Evolutionary conservation across 352 stramenopile species (phyloP).

Genomic region (Pythium aquatile): DNA sequence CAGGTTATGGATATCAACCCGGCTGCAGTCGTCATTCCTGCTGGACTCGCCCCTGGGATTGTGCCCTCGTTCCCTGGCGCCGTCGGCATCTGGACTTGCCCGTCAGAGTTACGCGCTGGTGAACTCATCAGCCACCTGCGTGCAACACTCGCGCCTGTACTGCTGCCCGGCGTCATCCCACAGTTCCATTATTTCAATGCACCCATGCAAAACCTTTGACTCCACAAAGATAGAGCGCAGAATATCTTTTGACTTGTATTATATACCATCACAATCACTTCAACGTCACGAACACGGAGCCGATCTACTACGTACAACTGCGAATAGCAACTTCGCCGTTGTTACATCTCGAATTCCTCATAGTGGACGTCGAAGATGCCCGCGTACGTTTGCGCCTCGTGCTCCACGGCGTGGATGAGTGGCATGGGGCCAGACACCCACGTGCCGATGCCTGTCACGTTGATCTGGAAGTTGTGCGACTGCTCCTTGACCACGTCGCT

Average conservation of each 20-base stretch:
- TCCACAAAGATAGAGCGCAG: no score
- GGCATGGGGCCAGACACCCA: constrained; percentile 84
- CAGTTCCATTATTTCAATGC: no score
- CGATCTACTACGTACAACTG: no score
- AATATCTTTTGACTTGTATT: no score
- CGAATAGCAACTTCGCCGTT: not conserved
- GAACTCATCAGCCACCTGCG: not conserved
- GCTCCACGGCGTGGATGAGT: constrained; percentile 76
- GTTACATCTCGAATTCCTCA: constrained; percentile 89
- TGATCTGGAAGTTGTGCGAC: constrained; percentile 81
- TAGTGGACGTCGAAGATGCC: constrained; percentile 89
- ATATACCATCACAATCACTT: no score
- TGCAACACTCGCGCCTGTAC: no score
- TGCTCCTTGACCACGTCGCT: constrained; percentile 82
- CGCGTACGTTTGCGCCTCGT: constrained; percentile 68
- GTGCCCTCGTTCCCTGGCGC: constrained; percentile 31
- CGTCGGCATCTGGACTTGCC: constrained; percentile 33
- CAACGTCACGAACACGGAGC: no score
- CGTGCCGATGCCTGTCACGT: constrained; percentile 76
- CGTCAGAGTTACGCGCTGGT: constrained; percentile 31
- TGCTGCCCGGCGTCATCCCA: no score
- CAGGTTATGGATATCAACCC: constrained; percentile 30
- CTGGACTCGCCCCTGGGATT: constrained; percentile 30
- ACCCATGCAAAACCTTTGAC: no score
- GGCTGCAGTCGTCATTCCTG: constrained; percentile 29